Evolutionary conservation across 208 protist genomes (phyloP), one percentile per base, ranked within the genome.

Genomic region (Crithidia thermophila): DNA sequence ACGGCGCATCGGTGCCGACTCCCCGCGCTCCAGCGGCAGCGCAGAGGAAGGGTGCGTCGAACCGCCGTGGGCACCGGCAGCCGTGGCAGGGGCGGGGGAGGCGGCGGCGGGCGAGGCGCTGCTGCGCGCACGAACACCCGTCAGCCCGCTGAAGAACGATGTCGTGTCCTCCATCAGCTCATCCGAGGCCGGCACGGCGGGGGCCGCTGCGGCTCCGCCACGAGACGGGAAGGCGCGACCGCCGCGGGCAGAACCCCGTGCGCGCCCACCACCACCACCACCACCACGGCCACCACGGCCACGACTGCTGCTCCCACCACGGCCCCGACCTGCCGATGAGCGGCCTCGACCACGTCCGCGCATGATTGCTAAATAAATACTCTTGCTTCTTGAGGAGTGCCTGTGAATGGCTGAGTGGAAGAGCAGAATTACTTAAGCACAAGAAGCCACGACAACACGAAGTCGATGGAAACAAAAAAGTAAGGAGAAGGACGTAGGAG

Each of bases 131-230:
- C 67, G 81, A 20, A 25, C 49, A 9, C 89, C 86, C 9, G 84
- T 87, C 37, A 92, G 67, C 34, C 81, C 89, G 50, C 74, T 79
- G 45, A 93, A 93, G 62, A 91, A 91, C 0, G 50, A 59, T 8
- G 68, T 57, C 14, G 82, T 77, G 36, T 69, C 69, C 40, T 90
- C 84, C 18, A 78, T 23, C 67, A 91, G 67, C 21, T 76, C 70
- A 36, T 75, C 67, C 0, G 57, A 53, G 5, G 51, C 23, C 18
- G 53, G 50, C 37, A 37, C 40, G 4, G 43, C 76, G 21, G 45
- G 30, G 18, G 53, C 60, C 13, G 51, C 28, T 2, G 31, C 37
- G 13, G 50, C 21, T 14, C 40, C 57, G 27, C 52, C 14, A 27
- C 59, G 40, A 33, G 59, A 42, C 3, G 58, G n/a, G 39, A 37